Evolutionary conservation across 1,284 basidiomycete genomes (phyloP).

Genomic region (Moesziomyces sp.): DNA sequence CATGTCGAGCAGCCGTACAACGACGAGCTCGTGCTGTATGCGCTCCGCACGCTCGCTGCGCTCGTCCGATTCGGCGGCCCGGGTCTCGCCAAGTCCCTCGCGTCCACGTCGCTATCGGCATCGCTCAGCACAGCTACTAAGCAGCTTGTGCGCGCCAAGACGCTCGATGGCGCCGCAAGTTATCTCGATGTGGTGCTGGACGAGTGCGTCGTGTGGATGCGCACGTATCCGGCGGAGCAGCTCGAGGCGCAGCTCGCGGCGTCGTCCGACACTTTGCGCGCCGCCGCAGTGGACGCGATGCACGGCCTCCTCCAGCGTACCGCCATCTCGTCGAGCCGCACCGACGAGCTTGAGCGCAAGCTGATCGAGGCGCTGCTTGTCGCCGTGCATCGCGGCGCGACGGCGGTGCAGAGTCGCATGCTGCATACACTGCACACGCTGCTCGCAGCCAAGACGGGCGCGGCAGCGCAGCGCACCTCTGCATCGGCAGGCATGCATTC

Average conservation of each 20-base stretch:
- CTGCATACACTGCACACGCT: slow-evolving; percentile 89
- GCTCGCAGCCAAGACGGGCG: slow-evolving; percentile 32
- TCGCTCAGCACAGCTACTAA: slow-evolving; percentile 29
- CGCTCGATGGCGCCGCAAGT: slow-evolving; percentile 2
- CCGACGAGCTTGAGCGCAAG: slow-evolving; percentile 73
- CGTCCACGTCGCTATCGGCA: slow-evolving; percentile 16
- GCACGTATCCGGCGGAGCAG: slow-evolving; percentile 17
- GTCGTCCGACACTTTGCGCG: slow-evolving; percentile 71
- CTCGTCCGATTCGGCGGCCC: slow-evolving; percentile 87
- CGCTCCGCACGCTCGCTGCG: slow-evolving; percentile 80
- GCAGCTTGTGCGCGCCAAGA: slow-evolving; percentile 15
- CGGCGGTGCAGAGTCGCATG: slow-evolving; percentile 76
- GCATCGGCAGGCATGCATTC: slow-evolving; percentile 11
- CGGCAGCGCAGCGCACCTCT: slow-evolving; percentile 9
- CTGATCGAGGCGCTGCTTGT: slow-evolving; percentile 81
- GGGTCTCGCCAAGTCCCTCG: slow-evolving; percentile 73
- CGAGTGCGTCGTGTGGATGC: slow-evolving; percentile 34
- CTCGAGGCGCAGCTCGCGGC: slow-evolving; percentile 3
- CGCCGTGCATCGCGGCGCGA: slow-evolving; percentile 73
- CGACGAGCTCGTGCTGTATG: slow-evolving; percentile 75
- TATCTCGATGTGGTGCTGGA: slow-evolving; percentile 46
- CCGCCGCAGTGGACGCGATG: slow-evolving; percentile 81
- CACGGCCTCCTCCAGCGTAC: slow-evolving; percentile 83
- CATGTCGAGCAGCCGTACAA: slow-evolving; percentile 81
- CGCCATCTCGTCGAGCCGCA: slow-evolving; percentile 75